A percentile compares a stretch with the other conserved stretches of the same genome.
These are phyloP conservation scores for Ceratocystis destructans DNA, from an alignment of 2,329 filamentous ascomycete species.

Conservation along the genomic window DNA sequence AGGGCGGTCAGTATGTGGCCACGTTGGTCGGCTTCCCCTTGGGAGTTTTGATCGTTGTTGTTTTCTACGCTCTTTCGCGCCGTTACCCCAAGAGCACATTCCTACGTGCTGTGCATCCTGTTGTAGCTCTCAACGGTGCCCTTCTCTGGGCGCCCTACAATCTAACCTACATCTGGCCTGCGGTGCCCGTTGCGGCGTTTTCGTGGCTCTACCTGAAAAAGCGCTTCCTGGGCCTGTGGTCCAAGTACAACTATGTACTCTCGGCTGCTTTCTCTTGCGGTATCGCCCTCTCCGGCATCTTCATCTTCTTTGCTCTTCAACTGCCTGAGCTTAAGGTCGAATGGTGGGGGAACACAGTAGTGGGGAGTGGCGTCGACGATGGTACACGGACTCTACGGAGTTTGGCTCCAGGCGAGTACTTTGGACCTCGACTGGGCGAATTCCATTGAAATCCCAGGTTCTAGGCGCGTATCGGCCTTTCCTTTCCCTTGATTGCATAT, in stretches of 20 bases:
- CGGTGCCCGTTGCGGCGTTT: slow-evolving; percentile 31
- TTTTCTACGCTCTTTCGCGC: slow-evolving; percentile 25
- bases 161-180: slow-evolving; percentile 32
- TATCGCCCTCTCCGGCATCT: slow-evolving; percentile 37
- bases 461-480: neutral
- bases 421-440: slow-evolving; percentile 23
- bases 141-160: slow-evolving; percentile 30
- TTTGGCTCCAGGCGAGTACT: slow-evolving; percentile 26
- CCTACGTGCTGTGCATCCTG: slow-evolving; percentile 30
- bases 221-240: slow-evolving; percentile 28
- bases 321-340: slow-evolving; percentile 31
- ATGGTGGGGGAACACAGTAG: slow-evolving; percentile 38
- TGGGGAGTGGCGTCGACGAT: slow-evolving; percentile 32
- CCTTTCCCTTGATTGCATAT: neutral
- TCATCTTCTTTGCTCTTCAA: slow-evolving; percentile 41
- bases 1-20: slow-evolving; percentile 29
- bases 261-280: slow-evolving; percentile 38
- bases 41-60: slow-evolving; percentile 26
- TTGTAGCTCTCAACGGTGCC: slow-evolving; percentile 28
- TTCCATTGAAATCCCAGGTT: slow-evolving; percentile 14
- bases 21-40: slow-evolving; percentile 30
- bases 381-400: slow-evolving; percentile 28
- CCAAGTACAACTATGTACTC: slow-evolving; percentile 40
- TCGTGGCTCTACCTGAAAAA: slow-evolving; percentile 32
- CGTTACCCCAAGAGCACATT: slow-evolving; percentile 25